Evolutionary conservation across 768 basidiomycete species (phyloP).

Genomic region (Sutorius australiensis): DNA sequence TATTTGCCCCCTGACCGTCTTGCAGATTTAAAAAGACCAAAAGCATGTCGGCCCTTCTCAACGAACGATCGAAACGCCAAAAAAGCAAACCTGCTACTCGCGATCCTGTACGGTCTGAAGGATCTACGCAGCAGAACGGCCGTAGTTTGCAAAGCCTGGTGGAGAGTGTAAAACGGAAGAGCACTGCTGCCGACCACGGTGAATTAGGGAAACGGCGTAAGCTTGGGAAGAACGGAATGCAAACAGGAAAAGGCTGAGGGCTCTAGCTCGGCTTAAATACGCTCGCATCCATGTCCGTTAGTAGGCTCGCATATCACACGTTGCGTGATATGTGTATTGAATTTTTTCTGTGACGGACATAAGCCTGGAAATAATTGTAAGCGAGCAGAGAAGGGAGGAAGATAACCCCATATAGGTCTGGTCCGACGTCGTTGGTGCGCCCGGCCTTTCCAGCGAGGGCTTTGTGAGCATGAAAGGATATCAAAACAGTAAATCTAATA

Average conservation of each 20-base stretch:
- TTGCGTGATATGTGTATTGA: background rate
- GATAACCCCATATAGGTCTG: conserved; percentile 4
- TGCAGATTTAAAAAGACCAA: conserved; percentile 89
- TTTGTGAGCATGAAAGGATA: too few relatives aligned
- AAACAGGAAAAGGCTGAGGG: background rate
- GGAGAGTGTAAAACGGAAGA: conserved; percentile 85
- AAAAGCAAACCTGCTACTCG: conserved; percentile 28
- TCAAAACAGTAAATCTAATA: too few relatives aligned
- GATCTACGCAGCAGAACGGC: conserved; percentile 2
- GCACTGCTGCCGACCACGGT: conserved; percentile 27
- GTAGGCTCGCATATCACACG: background rate
- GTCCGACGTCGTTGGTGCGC: background rate
- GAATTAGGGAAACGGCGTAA: conserved; percentile 41
- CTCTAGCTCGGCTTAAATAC: background rate
- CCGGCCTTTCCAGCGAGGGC: background rate
- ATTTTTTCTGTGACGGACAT: too few relatives aligned
- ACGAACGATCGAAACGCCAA: conserved; percentile 74
- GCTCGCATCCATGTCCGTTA: too few relatives aligned
- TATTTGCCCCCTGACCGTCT: background rate
- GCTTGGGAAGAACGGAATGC: conserved; percentile 14
- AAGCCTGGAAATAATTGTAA: too few relatives aligned
- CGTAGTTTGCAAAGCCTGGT: conserved; percentile 63
- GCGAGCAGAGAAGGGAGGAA: background rate
- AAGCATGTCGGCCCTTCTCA: conserved; percentile 79
- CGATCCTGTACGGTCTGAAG: background rate